Evolutionary conservation across 495 filamentous ascomycete species (phyloP), one percentile per base, ranked within the genome.

Genomic region (Apodospora peruviana): DNA sequence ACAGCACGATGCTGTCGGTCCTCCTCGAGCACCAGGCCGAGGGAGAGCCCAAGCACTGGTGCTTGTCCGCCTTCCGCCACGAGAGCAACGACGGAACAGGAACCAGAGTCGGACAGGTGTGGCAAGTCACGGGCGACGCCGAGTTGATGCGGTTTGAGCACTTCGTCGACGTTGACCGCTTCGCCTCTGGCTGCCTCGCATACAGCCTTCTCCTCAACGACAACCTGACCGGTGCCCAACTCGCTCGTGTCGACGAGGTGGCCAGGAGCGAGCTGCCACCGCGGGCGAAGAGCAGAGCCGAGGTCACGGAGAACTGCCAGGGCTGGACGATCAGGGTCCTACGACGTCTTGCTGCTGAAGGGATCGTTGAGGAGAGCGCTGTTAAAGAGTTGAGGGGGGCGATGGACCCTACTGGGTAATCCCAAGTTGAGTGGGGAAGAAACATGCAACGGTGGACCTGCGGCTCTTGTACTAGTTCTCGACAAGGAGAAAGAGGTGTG

Each of bases 261-360:
- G 46, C n/a, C 3, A 29, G 40, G 41, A 37, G 2, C 2, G 45
- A 48, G 38, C 25, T 17, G 36, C 45, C 46, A 16, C 51, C 51
- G 22, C 29, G 41, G 11, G 51, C 51, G 16, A 19, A 16, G 5
- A 54, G 22, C 24, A 45, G 45, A 35, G 18, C 25, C 2, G 46
- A 29, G 4, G 51, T 54, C 2, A 54, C 21, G 27, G 51, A 54
- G 51, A 40, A 54, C 34, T 50, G 51, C 17, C 51, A 54, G 45
- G 51, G 51, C 3, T 54, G 51, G 51, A 43, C 23, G 9, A 21
- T 54, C 9, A 42, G 51, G 36, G 51, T 54, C 2, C 21, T 54
- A 27, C 23, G 10, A 27, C 9, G 38, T 22, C 34, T 49, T 37
- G 25, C 41, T 3, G 25, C 29, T 10, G 38, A 42, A 25, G 25